Conservation (phyloP, 2,329 filamentous ascomycete species). For the Berkeleyomyces rouxiae region DNA sequence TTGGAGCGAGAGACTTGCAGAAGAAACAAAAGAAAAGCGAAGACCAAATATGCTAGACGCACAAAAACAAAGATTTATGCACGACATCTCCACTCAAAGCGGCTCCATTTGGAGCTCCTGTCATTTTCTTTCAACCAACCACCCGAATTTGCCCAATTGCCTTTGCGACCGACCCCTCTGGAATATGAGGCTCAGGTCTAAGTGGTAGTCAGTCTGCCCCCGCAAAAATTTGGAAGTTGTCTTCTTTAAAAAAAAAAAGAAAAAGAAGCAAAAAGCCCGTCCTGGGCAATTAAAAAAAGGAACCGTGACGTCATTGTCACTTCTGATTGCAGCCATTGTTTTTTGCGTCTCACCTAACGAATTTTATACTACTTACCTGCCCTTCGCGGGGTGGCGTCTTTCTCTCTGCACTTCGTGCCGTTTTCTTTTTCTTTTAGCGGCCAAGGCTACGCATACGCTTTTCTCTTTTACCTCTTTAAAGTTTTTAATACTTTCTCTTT, state of each 20-base stretch:
- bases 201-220: neutral
- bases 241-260: slow-evolving; percentile 5
- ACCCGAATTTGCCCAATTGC: neutral
- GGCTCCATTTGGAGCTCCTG: slow-evolving; percentile 4
- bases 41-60: slow-evolving; percentile 5
- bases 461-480: slow-evolving; percentile 2
- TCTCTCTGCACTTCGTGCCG: neutral
- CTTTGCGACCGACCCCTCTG: slow-evolving; percentile 3
- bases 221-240: neutral
- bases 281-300: slow-evolving; percentile 4
- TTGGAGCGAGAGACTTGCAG: neutral
- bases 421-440: slow-evolving; percentile 7
- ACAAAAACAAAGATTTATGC: slow-evolving; percentile 4
- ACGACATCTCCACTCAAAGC: slow-evolving; percentile 7
- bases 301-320: slow-evolving; percentile 2
- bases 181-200: slow-evolving; percentile 2
- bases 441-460: neutral
- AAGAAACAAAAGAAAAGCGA: neutral
- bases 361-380: neutral
- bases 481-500: slow-evolving; percentile 4
- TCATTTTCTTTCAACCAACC: slow-evolving; percentile 7
- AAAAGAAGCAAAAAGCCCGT: slow-evolving; percentile 1
- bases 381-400: slow-evolving; percentile 1
- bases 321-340: neutral
- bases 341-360: neutral